Base-by-base conservation (phyloP, 768 basidiomycete genomes). In the Suillus luteus region DNA sequence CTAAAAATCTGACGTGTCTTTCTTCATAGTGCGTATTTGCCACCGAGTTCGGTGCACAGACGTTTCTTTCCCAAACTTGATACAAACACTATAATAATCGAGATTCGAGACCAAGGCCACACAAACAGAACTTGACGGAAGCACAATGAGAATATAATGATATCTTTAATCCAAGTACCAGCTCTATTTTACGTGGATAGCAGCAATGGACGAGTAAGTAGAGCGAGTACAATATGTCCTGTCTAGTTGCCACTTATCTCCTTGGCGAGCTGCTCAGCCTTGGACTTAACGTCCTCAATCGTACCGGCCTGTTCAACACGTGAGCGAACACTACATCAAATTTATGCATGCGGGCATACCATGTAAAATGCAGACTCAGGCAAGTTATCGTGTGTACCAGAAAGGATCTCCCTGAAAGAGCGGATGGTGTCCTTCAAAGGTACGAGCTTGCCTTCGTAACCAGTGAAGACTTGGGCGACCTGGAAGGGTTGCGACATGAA, bases 401-500 rank as follows among this genome's bases (percentile, higher is more conserved):
- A 84, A 62, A 99, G 89, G 73, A 99, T 99, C 82, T 97, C 95
- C 86, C 91, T 95, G 91, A 98, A 99, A 49, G 96, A 96, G 71
- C 92, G 92, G 74, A 96, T 78, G 67, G 94, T 96, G 77, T 99
- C 96, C 85, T 98, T 98, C 69, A 99, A 83, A 15, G 96, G 84
- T 43, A 99, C 96, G 65, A 99, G 93, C 78, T 91, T 93, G 75
- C 96, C 97, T 84, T 97, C 96, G 74, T 93, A 96, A 84, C 96
- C 96, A 76, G 96, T 99, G 88, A 99, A 98, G 79, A 97, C 95
- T 83, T 98, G 95, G 63, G 96, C 97, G 77, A 98, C 96, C 77
- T 93, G 92, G 95, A 99, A 99, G 67, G 97, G 97, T 82, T 99
- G 96, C 70, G 95, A 98, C 97, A 99, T 99, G 93, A 99, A 98